Evolutionary conservation across 2,329 filamentous ascomycete genomes (phyloP).

Genomic region (Ophiobolus disseminans): DNA sequence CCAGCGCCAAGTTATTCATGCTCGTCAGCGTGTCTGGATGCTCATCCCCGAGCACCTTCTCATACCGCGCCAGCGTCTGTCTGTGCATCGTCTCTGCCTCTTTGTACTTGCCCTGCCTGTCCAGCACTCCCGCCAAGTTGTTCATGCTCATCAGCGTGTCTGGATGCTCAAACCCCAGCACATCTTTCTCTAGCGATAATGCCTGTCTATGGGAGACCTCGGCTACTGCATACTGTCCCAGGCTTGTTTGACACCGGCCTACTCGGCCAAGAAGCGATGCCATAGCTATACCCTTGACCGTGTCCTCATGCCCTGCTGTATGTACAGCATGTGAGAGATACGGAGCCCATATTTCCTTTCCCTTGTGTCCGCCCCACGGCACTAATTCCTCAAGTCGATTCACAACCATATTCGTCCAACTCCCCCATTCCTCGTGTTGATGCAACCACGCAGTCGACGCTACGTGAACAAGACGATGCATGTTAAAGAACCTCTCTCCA

Average conservation of each 20-base stretch:
- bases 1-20: too few relatives aligned
- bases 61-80: slow-evolving; percentile 7
- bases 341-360: slow-evolving; percentile 30
- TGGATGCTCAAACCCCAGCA: slow-evolving; percentile 2
- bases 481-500: slow-evolving; percentile 26
- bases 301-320: slow-evolving; percentile 5
- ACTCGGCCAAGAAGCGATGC: slow-evolving; percentile 15
- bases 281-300: neutral
- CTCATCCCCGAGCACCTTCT: too few relatives aligned
- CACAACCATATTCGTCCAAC: slow-evolving; percentile 21
- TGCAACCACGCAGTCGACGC: slow-evolving; percentile 43
- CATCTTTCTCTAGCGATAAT: slow-evolving; percentile 6
- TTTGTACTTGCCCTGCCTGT: slow-evolving; percentile 18
- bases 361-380: slow-evolving; percentile 18
- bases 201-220: slow-evolving; percentile 6
- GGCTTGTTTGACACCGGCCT: slow-evolving; percentile 12
- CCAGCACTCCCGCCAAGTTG: neutral
- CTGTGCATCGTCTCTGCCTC: slow-evolving; percentile 8
- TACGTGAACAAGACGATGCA: slow-evolving; percentile 47
- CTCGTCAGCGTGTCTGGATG: too few relatives aligned
- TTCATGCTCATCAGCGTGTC: neutral
- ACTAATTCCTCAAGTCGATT: slow-evolving; percentile 31
- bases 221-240: slow-evolving; percentile 15
- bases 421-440: slow-evolving; percentile 16
- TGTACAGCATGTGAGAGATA: slow-evolving; percentile 42